A percentile compares a stretch with the other conserved stretches of the same genome.
Conservation (phyloP, 305 asterid genomes). For the Fraxinus xanthoxyloides region DNA sequence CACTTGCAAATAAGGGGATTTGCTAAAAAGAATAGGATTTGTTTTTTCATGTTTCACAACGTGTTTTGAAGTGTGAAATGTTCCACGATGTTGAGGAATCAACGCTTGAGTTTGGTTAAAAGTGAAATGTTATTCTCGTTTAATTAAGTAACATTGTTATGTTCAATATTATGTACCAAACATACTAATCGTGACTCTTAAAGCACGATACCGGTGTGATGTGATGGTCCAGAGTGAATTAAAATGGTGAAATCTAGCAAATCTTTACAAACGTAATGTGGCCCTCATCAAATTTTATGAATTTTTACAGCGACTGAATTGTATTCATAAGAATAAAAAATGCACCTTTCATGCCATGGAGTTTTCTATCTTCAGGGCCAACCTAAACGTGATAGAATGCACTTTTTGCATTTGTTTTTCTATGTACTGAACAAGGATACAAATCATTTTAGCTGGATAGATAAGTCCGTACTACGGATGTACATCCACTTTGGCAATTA, state of each 20-base stretch:
- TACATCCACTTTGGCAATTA: neutral
- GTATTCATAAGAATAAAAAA: conserved; percentile 11
- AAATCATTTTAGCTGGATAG: conserved; percentile 26
- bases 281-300: neutral
- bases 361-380: conserved; percentile 13
- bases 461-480: neutral
- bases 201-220: neutral
- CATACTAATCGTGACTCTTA: neutral
- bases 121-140: neutral
- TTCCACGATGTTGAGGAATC: conserved; percentile 17
- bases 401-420: conserved; percentile 9
- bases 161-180: neutral
- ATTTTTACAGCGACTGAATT: conserved; percentile 14
- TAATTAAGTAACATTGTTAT: neutral
- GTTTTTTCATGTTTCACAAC: conserved; percentile 3
- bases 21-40: conserved; percentile 16
- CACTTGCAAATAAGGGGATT: conserved; percentile 1
- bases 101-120: neutral
- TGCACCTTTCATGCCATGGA: neutral
- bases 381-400: conserved; percentile 17
- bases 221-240: neutral
- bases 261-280: neutral
- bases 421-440: conserved; percentile 10
- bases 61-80: conserved; percentile 22
- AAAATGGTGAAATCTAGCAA: neutral